These are phyloP conservation scores for Aphanomyces invadans DNA, from an alignment of 352 stramenopile genomes.

Conservation along the genomic window DNA sequence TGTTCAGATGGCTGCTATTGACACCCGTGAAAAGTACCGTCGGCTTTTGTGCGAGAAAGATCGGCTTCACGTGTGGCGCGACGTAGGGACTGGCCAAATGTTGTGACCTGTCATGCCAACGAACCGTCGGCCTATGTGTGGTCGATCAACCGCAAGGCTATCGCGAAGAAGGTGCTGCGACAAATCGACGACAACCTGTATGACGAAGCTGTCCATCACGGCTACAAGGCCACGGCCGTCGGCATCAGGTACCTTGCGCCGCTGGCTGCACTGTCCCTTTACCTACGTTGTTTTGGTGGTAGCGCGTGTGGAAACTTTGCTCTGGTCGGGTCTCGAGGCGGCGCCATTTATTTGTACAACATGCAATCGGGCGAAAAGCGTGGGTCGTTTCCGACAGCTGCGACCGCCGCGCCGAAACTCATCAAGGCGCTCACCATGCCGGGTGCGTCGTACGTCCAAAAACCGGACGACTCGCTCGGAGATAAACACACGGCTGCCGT, in stretches of 20 bases:
- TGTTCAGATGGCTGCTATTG: slow-evolving; percentile 84
- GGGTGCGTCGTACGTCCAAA: slow-evolving; percentile 32
- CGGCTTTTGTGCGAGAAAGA: background rate
- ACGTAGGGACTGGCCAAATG: slow-evolving; percentile 89
- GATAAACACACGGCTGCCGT: slow-evolving; percentile 71
- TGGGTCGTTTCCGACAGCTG: slow-evolving; percentile 84
- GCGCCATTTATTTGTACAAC: slow-evolving; percentile 93
- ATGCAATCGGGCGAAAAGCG: slow-evolving; percentile 90
- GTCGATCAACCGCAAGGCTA: slow-evolving; percentile 87
- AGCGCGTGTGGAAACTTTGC: slow-evolving; percentile 93
- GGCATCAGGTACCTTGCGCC: slow-evolving; percentile 48
- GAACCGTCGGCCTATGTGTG: slow-evolving; percentile 92
- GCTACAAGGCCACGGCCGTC: slow-evolving; percentile 61
- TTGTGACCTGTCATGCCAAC: slow-evolving; percentile 92
- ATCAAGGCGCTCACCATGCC: slow-evolving; percentile 60
- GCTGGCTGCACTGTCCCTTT: no score
- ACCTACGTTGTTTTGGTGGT: background rate
- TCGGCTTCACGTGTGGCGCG: no score
- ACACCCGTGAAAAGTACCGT: slow-evolving; percentile 58
- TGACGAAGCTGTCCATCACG: slow-evolving; percentile 47
- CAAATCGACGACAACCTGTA: slow-evolving; percentile 77
- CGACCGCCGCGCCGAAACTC: slow-evolving; percentile 52
- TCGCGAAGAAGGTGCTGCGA: slow-evolving; percentile 88
- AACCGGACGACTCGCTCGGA: slow-evolving; percentile 17
- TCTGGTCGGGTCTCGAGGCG: slow-evolving; percentile 87